Percentiles rank a stretch among this genome's conserved stretches.
phyloP scores from a whole-genome alignment of 2,329 filamentous ascomycete genomes.

The Talaromyces sp. region DNA sequence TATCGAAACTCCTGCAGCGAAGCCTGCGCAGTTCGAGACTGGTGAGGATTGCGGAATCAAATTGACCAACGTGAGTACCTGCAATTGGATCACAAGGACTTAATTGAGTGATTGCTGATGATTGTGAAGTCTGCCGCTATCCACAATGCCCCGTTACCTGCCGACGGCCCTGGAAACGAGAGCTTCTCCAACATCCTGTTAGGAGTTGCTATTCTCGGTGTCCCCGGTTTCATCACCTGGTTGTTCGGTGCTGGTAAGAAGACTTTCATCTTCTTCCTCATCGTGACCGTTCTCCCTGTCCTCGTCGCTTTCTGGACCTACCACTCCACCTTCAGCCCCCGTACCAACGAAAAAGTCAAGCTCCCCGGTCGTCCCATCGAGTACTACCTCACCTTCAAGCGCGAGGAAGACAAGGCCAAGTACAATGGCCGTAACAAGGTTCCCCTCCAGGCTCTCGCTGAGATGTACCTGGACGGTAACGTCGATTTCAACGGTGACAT shows the following conservation, averaged over 20 bases:
- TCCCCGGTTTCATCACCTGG: constrained; percentile 25
- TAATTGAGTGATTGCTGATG: not conserved
- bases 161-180: constrained; percentile 30
- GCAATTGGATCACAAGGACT: constrained; percentile 1
- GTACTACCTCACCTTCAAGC: constrained; percentile 34
- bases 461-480: constrained; percentile 35
- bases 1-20: constrained; percentile 28
- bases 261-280: constrained; percentile 18
- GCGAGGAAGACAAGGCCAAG: constrained; percentile 23
- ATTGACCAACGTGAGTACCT: constrained; percentile 22
- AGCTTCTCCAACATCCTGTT: constrained; percentile 30
- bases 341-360: constrained; percentile 27
- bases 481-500: constrained; percentile 39
- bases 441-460: constrained; percentile 31
- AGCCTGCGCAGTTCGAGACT: constrained; percentile 22
- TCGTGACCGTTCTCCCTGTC: constrained; percentile 20
- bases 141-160: constrained; percentile 26
- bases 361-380: constrained; percentile 28
- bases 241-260: constrained; percentile 19
- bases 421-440: constrained; percentile 31
- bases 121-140: constrained; percentile 28
- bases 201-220: constrained; percentile 17
- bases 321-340: constrained; percentile 20
- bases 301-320: constrained; percentile 26
- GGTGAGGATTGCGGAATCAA: constrained; percentile 30